Percentiles rank a stretch among this genome's conserved stretches.
Evolutionary conservation across 331 rosid species (phyloP).

Genomic region (Arachis monticola): DNA sequence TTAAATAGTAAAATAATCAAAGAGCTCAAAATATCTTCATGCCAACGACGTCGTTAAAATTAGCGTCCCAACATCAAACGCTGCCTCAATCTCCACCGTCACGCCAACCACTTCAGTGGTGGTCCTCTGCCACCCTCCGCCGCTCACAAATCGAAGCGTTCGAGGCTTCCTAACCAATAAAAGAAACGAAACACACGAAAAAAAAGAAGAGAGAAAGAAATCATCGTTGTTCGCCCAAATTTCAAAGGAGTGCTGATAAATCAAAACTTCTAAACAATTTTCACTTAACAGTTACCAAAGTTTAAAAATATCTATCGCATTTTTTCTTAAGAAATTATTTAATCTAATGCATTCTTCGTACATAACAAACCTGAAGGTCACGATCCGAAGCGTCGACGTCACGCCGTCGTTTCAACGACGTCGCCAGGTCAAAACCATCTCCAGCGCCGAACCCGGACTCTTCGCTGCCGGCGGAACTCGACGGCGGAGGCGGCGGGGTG

Average conservation of each 20-base stretch:
- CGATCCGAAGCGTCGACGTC: slow-evolving; percentile 39
- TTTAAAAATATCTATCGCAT: not conserved
- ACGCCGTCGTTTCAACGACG: slow-evolving; percentile 53
- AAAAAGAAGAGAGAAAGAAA: no score
- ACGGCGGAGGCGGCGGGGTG: slow-evolving; percentile 52
- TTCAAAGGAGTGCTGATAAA: no score
- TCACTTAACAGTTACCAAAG: not conserved
- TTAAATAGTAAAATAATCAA: no score
- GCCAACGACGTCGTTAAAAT: no score
- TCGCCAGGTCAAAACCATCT: not conserved
- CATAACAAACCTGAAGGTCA: slow-evolving; percentile 38
- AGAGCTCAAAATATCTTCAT: no score
- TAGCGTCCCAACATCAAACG: no score
- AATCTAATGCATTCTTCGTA: not conserved
- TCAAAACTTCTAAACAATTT: no score
- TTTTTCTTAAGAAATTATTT: not conserved
- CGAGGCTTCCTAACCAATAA: not conserved
- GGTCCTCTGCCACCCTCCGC: slow-evolving; percentile 12
- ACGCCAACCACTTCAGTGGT: not conserved
- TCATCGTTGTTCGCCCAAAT: no score
- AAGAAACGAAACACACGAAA: not conserved
- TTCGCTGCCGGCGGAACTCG: slow-evolving; percentile 60
- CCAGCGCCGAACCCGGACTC: not conserved
- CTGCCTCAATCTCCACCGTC: no score
- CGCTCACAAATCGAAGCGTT: not conserved